Conservation (phyloP, 441 rosid genomes). For the Corymbia citriodora region DNA sequence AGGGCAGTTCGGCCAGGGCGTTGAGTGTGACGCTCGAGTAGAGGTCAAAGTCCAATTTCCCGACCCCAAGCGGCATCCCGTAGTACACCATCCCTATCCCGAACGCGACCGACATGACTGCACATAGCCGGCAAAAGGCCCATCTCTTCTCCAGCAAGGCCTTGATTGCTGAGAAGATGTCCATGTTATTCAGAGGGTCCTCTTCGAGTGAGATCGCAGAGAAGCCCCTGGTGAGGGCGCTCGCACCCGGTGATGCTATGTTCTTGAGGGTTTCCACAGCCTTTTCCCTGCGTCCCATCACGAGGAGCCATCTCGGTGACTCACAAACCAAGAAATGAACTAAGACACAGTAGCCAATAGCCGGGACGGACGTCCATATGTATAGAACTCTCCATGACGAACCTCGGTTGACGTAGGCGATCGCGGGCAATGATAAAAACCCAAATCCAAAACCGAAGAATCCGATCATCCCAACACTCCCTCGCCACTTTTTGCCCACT, state of each 20-base stretch:
- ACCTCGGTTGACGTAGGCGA: constrained; percentile 48
- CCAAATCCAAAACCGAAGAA: constrained; percentile 56
- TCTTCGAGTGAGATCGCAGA: neutral
- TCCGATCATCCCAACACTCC: constrained; percentile 50
- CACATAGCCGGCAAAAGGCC: constrained; percentile 42
- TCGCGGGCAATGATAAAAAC: constrained; percentile 45
- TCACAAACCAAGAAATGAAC: constrained; percentile 42
- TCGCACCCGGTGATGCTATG: constrained; percentile 22
- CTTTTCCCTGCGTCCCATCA: constrained; percentile 52
- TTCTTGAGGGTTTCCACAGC: constrained; percentile 34
- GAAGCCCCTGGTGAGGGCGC: constrained; percentile 1
- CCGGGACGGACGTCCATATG: constrained; percentile 54
- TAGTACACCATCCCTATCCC: constrained; percentile 69
- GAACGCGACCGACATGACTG: constrained; percentile 34
- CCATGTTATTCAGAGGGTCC: constrained; percentile 2
- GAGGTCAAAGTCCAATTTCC: constrained; percentile 43
- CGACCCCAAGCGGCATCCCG: constrained; percentile 74
- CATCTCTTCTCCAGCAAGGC: constrained; percentile 39
- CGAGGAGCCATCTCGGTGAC: constrained; percentile 69
- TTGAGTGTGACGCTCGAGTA: constrained; percentile 56
- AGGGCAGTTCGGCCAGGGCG: constrained; percentile 61
- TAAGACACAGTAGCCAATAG: constrained; percentile 34
- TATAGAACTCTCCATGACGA: constrained; percentile 61
- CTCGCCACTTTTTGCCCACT: constrained; percentile 60
- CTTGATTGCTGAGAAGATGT: constrained; percentile 36